Evolutionary conservation across 148 eudicot genomes (phyloP), one percentile per base, ranked within the genome.

Genomic region (Dysphania ambrosioides): DNA sequence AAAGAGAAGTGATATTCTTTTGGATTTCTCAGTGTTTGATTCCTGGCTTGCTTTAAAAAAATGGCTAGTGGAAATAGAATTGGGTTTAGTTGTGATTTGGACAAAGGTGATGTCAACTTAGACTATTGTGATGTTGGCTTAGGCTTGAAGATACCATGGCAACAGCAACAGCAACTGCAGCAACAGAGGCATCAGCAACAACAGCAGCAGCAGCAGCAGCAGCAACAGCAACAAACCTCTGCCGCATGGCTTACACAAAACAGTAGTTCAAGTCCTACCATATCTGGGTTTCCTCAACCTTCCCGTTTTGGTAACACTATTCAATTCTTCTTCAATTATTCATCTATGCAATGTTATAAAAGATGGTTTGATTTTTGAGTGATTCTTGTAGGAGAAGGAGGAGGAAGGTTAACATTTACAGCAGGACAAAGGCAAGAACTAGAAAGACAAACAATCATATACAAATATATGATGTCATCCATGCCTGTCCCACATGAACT

Each of bases 401-500:
- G n/a, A n/a, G 77, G 76, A 44, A 82, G 68, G 66, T 62, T 77
- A 56, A 4, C 80, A 75, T 92, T 92, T 75, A 90, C 93, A 77
- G 84, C 80, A 42, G 56, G 84, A 31, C 97, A 92, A 80, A 79
- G 92, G 86, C 82, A 86, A 80, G 95, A 92, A 72, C 79, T 92
- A 9, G 88, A 88, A 84, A 88, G 95, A 70, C 97, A 92, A 80
- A 86, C 82, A 23, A 72, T 81, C 61, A 90, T 92, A 53, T 90
- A 68, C 86, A 88, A 86, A 83, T 90, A 92, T 83, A 88, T 92
- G 78, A 84, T 86, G 87, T 83, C 92, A 34, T 88, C 89, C 12
- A 68, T 83, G 36, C 92, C 95, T 51, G 90, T 90, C 65, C 97
- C 97, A 64, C 82, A 85, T 74, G 83, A 89, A 30, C 93, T 92